Evolutionary conservation across 352 stramenopile species (phyloP).

Genomic region (Globisporangium paroecandrum): DNA sequence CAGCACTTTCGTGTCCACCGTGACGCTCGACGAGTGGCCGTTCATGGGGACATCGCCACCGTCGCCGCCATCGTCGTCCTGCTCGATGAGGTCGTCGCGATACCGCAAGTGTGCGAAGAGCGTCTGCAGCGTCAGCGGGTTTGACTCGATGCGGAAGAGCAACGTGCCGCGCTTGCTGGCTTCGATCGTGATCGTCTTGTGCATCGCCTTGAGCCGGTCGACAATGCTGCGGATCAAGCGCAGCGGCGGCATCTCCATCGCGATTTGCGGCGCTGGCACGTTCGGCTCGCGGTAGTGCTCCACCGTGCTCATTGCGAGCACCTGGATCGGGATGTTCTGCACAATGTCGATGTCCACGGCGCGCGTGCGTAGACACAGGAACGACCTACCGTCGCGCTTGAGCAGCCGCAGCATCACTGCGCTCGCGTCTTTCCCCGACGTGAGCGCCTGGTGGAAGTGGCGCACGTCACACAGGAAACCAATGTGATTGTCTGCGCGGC

Average conservation of each 20-base stretch:
- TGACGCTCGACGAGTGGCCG: slow-evolving; percentile 47
- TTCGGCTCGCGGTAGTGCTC: slow-evolving; percentile 77
- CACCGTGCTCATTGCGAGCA: slow-evolving; percentile 70
- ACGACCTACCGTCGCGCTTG: slow-evolving; percentile 71
- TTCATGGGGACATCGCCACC: slow-evolving; percentile 13
- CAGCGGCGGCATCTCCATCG: slow-evolving; percentile 77
- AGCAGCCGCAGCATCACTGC: slow-evolving; percentile 81
- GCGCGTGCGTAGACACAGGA: slow-evolving; percentile 66
- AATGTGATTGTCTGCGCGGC: slow-evolving; percentile 76
- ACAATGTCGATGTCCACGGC: slow-evolving; percentile 85
- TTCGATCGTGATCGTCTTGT: slow-evolving; percentile 73
- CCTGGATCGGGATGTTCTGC: slow-evolving; percentile 80
- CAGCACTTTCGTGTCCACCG: slow-evolving; percentile 74
- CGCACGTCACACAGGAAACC: slow-evolving; percentile 72
- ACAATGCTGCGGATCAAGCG: slow-evolving; percentile 61
- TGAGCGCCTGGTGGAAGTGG: slow-evolving; percentile 69
- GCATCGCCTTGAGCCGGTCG: slow-evolving; percentile 69
- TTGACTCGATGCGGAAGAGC: slow-evolving; percentile 65
- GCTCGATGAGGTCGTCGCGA: slow-evolving; percentile 69
- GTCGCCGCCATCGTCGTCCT: slow-evolving; percentile 28
- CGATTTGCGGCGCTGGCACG: slow-evolving; percentile 71
- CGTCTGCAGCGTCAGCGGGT: slow-evolving; percentile 69
- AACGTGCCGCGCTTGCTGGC: slow-evolving; percentile 70
- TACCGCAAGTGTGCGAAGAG: slow-evolving; percentile 72
- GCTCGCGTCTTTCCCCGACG: slow-evolving; percentile 72